Evolutionary conservation across 106 monocot genomes (phyloP).

Genomic region (Dendrobium chrysotoxum): DNA sequence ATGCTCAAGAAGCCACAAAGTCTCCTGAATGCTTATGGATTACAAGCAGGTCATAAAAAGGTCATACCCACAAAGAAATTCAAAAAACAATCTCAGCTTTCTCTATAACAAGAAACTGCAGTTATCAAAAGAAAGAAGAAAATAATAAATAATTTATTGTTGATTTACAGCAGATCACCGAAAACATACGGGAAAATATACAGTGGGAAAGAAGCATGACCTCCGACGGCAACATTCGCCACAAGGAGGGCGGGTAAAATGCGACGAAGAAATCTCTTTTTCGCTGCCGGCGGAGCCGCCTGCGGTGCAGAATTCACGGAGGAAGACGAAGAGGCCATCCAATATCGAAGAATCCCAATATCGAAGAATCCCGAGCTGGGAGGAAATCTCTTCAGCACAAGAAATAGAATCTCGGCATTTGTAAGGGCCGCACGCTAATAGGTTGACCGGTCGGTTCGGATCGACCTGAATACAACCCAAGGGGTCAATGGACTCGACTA

Average conservation of each 20-base stretch:
- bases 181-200: not conserved
- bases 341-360: no score
- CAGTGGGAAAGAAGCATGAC: not conserved
- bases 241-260: not conserved
- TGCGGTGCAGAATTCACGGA: not conserved
- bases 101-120: not conserved
- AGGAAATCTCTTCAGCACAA: not conserved
- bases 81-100: not conserved
- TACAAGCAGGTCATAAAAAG: not conserved
- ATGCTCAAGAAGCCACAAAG: not conserved
- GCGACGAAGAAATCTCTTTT: constrained; percentile 8
- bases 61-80: not conserved
- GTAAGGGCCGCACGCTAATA: no score
- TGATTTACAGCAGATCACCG: not conserved
- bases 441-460: no score
- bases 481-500: no score
- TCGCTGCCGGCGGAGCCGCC: not conserved
- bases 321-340: constrained; percentile 5
- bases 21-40: not conserved
- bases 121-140: not conserved
- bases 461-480: no score
- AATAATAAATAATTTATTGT: not conserved
- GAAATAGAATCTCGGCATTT: no score
- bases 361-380: not conserved
- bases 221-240: constrained; percentile 9